Evolutionary conservation across 202 grass and related monocot genomes (phyloP), one percentile per base, ranked within the genome.

Genomic region (Setaria italica): DNA sequence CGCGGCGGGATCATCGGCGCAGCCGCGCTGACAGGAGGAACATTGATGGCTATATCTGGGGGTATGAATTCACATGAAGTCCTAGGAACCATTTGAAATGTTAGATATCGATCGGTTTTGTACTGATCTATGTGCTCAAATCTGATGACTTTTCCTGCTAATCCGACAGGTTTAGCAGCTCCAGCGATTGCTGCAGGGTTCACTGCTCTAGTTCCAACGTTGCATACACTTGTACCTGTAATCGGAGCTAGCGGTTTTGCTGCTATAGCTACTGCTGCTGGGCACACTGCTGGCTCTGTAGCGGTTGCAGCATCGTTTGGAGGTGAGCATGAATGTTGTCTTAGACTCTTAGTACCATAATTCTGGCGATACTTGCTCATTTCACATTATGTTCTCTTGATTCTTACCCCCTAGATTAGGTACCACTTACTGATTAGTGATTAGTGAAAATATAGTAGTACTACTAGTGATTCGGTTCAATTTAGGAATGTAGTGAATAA

Each of bases 271-370:
- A 97, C 60, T 78, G 97, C 94, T 87, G 94, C 94, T 57, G 92
- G 97, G 57, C 91, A 94, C 75, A 93, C 90, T 49, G 92, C 94
- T 78, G 94, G 94, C 70, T 99, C 97, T 73, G 97, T 97, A 43
- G 94, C 92, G n/a, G 97, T 97, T 88, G 94, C 97, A 58, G 97
- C 97, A 88, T 99, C 97, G 5, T 99, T 99, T 88, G 97, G 97
- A 90, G 94, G 97, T 99, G 50, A 39, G 86, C 59, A 33, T 77
- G 16, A 33, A 63, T 81, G 78, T 62, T 76, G 21, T 77, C 39
- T 41, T 41, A 41, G 39, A 41, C 7, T 46, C 43, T 70, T n/a
- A 45, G 29, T 10, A 46, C 9, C 9, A 46, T 43, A 71, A 4
- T 37, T 42, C 3, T 41, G 39, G 67, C 43, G 51, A 76, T 12